Evolutionary conservation across 768 basidiomycete genomes (phyloP).

Genomic region (Suillus lakei): DNA sequence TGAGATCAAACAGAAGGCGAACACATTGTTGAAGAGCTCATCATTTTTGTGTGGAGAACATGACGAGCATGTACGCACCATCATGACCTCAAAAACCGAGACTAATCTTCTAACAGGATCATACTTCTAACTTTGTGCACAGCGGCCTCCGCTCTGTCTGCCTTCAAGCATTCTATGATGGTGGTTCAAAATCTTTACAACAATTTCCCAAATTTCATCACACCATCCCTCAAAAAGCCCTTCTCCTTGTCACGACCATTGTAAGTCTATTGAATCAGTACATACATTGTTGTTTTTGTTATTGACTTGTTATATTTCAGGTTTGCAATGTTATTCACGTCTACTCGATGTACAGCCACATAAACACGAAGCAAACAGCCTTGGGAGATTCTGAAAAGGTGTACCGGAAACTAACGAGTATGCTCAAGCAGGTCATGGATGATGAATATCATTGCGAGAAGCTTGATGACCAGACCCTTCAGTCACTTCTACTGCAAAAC

Average conservation of each 20-base stretch:
- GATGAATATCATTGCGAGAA: background rate
- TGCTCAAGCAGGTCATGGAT: background rate
- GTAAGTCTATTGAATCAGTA: background rate
- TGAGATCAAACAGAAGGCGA: background rate
- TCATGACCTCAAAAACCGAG: background rate
- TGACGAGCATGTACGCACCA: background rate
- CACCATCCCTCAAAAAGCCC: background rate
- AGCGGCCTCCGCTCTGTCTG: background rate
- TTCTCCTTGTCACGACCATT: background rate
- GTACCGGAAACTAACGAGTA: background rate
- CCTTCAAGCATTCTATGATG: background rate
- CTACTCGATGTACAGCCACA: background rate
- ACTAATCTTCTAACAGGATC: background rate
- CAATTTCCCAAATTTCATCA: background rate
- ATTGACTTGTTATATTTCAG: background rate
- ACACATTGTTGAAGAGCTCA: background rate
- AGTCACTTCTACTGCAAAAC: no score
- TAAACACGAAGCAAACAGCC: background rate
- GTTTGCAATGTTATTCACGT: background rate
- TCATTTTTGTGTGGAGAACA: background rate
- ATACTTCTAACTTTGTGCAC: background rate
- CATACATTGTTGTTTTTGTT: background rate
- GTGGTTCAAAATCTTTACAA: background rate
- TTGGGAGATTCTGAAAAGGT: background rate
- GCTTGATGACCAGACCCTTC: no score